Conservation (phyloP, 495 filamentous ascomycete genomes). For the Astrothelium macrocarpum region DNA sequence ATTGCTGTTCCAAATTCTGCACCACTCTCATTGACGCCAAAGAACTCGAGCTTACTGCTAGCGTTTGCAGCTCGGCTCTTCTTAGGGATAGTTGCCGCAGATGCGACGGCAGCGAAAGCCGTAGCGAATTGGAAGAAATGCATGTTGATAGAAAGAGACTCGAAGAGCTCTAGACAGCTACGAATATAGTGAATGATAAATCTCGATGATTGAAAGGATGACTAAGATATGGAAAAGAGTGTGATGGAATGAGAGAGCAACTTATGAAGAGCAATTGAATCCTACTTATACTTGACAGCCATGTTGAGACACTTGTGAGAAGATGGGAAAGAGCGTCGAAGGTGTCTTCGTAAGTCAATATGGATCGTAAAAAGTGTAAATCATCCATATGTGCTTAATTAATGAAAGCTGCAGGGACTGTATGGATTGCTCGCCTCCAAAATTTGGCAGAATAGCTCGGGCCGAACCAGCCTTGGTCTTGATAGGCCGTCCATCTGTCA, state of each 20-base stretch:
- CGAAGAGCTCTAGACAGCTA: neutral
- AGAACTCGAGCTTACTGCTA: constrained; percentile 11
- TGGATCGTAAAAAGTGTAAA: neutral
- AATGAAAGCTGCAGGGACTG: neutral
- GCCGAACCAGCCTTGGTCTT: neutral
- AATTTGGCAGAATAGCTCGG: neutral
- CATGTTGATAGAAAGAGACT: constrained; percentile 8
- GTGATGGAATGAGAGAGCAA: neutral
- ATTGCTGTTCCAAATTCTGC: constrained; percentile 22
- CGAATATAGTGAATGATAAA: neutral
- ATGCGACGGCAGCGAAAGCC: constrained; percentile 23
- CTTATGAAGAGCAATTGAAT: neutral
- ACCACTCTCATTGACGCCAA: constrained; percentile 18
- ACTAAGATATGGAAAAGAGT: neutral
- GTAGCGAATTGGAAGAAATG: constrained; percentile 12
- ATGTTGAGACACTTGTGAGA: neutral
- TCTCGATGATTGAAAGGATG: neutral
- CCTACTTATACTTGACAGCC: neutral
- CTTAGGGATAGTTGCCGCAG: neutral
- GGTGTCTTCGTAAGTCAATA: neutral
- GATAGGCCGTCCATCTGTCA: neutral
- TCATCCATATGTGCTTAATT: neutral
- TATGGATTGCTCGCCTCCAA: neutral
- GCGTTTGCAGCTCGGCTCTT: neutral
- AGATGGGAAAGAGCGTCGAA: neutral